These are phyloP conservation scores for Pestalotiopsis sp. DNA, from an alignment of 2,329 filamentous ascomycete genomes.

Conservation along the genomic window DNA sequence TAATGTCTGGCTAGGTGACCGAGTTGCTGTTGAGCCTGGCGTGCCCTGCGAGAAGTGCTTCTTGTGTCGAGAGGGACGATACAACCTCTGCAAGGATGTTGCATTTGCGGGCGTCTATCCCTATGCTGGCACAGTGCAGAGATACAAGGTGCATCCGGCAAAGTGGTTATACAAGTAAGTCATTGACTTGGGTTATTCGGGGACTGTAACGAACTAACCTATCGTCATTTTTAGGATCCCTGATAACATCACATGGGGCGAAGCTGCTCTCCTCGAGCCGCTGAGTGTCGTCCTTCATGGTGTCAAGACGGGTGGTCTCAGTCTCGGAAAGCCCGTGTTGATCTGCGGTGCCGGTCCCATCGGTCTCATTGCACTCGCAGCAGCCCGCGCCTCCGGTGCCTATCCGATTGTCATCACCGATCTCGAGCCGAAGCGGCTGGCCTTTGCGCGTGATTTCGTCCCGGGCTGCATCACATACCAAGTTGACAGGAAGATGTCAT, in stretches of 20 bases:
- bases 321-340: constrained; percentile 56
- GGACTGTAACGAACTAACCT: background rate
- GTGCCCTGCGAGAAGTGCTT: constrained; percentile 65
- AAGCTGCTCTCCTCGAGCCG: constrained; percentile 67
- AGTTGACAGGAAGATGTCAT: constrained; percentile 46
- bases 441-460: constrained; percentile 60
- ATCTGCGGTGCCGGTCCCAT: constrained; percentile 68
- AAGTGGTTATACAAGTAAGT: constrained; percentile 57
- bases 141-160: constrained; percentile 64
- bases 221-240: constrained; percentile 44
- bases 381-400: constrained; percentile 63
- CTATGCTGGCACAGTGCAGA: constrained; percentile 60
- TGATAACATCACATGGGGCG: constrained; percentile 55
- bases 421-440: constrained; percentile 56
- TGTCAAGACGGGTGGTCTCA: constrained; percentile 54
- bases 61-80: constrained; percentile 60
- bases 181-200: background rate
- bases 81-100: constrained; percentile 66
- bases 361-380: constrained; percentile 59
- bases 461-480: constrained; percentile 57
- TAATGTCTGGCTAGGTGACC: constrained; percentile 48
- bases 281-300: constrained; percentile 65
- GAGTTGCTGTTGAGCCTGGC: constrained; percentile 68
- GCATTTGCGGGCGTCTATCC: constrained; percentile 65
- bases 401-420: constrained; percentile 68